Evolutionary conservation across 2,329 filamentous ascomycete species (phyloP), one percentile per base, ranked within the genome.

Genomic region (Arthrobotrys iridis): DNA sequence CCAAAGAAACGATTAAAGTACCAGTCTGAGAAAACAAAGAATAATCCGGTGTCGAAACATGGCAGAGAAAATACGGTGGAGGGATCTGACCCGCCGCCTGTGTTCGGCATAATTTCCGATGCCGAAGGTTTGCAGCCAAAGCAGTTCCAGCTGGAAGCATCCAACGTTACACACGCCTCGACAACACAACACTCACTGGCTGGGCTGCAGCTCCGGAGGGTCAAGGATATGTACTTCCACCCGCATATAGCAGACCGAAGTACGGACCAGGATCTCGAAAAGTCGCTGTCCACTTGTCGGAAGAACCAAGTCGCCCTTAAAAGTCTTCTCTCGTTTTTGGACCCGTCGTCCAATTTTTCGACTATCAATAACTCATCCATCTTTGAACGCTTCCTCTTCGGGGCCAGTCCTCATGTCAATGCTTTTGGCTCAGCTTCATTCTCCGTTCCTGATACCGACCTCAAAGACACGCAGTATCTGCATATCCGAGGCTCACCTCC

Each of bases 401-500:
- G 55, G 5, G 35, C 60, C 2, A 57, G 62, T 10, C 45, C 63
- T 1, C 70, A 74, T 20, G 45, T 74, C 33, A 74, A 67, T 40
- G 43, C 62, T 22, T 74, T 74, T n/a, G 55, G 45, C 20, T 50
- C 50, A 6, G 33, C 57, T 6, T 41, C 46, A 8, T 74, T 74
- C 20, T 62, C 62, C 30, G 67, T 73, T 11, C 33, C 59, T 1
- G 40, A 37, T 15, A 15, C 10, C 37, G 8, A 11, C 35, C n/a
- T 48, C 45, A 59, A 66, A 33, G 60, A 74, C 45, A 67, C 37
- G 1, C 70, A 74, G 22, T 66, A 57, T 18, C 45, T 74, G 15
- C 70, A 74, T 40, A 43, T 74, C 45, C 62, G 70, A 1, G 70
- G 70, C 20, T 74, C 70, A 10, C 70, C 70, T 45, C 70, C 70